Base-by-base conservation (phyloP, 495 filamentous ascomycete species). In the Cetradonia linearis region DNA sequence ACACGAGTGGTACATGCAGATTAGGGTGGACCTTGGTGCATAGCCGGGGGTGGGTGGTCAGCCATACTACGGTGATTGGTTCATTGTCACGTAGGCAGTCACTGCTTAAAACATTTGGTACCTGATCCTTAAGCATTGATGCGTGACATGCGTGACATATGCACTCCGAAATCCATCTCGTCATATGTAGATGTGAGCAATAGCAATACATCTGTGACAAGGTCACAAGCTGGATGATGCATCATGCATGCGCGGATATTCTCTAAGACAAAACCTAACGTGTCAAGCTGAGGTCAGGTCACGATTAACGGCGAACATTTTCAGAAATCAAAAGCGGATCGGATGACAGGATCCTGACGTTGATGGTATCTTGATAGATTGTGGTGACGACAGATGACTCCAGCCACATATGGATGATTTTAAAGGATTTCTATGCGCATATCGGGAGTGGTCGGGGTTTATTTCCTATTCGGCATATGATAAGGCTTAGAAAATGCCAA, bases 341-440 rank as follows among this genome's bases (percentile, higher is more conserved):
- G 50, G 28, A 54, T 54, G 50, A 54, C 31, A 20, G 28, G 8
- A 36, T 1, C 9, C 16, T 33, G 8, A 54, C 31, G 20, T 25
- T 13, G 42, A 23, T 54, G 11, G 30, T 54, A 34, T 34, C 50
- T 33, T 11, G 5, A 36, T 53, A 18, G 13, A 46, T 46, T 46
- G 9, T 54, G n/a, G 50, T 54, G 50, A 54, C 30, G 50, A 54
- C 50, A 54, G 49, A 31, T 34, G 50, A 54, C 30, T 54, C 31
- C 50, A 54, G 50, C 50, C 50, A 54, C 50, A 46, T n/a, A 34
- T 7, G 18, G n/a, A 20, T 11, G 27, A 54, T 34, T n/a, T 18
- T 30, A 50, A 23, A 9, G 9, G 18, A 3, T 13, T 20, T 25
- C 25, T 46, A 11, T 20, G 25, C 42, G 42, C 42, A 33, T 53